Base-by-base conservation (phyloP, 1,139 yeast species). In the Saccharomyces uvarum region DNA sequence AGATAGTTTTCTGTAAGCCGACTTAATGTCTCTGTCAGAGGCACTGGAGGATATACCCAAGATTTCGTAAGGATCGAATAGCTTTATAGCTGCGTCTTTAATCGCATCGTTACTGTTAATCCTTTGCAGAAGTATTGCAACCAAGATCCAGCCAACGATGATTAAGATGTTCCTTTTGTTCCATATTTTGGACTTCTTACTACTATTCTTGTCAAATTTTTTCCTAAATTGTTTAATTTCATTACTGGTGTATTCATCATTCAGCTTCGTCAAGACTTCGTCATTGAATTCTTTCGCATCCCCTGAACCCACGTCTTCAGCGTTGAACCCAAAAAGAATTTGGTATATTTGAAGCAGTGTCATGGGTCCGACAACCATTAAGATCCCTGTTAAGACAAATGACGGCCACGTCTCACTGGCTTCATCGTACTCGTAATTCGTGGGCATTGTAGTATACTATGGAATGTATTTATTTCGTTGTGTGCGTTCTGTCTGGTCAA, bases 401-500 rank as follows among this genome's bases (percentile, higher is more conserved):
- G 86, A 90, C 48, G 99, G 99, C 98, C 98, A 93, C 5, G 96
- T 90, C 66, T 89, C 96, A 49, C 93, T 84, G 64, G 84, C 82
- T 70, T 90, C 98, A 73, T 93, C 99, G 71, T 91, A 93, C 57
- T 81, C 83, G 65, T 84, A 84, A 57, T 60, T 67, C 48, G 62
- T 62, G 21, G 71, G 65, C 72, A 69, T 69, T 77, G n/a, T 16
- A 8, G 13, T 38, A 21, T 38, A 38, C 13, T 38, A 38, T 38
- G 24, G 24, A 16, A 16, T 38, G 16, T 38, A 16, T 38, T 8
- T 16, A 3, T 38, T 38, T 16, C 13, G 13, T 13, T 16, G 13
- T 16, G 24, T 9, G 16, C 13, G 21, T 5, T 19, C 9, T 38
- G 13, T 38, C 19, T 38, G 11, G 13, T 38, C 44, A 16, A 16